Conservation (phyloP, 495 filamentous ascomycete species). For the Lasiosphaeria miniovina region DNA sequence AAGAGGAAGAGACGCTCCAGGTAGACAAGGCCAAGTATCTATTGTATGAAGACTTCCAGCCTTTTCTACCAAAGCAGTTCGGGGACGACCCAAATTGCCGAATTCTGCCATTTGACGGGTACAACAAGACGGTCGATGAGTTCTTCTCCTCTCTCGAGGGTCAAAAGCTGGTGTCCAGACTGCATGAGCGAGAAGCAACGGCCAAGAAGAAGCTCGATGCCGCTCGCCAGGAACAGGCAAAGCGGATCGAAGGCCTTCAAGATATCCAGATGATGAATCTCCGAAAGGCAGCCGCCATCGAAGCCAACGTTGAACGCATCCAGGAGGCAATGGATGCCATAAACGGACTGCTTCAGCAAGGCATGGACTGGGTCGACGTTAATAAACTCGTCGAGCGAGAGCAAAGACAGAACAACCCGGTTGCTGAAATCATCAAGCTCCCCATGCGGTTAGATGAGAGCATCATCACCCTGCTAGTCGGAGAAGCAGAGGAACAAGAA, state of each 20-base stretch:
- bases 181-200: slow-evolving; percentile 74
- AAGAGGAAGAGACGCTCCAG: slow-evolving; percentile 33
- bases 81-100: slow-evolving; percentile 59
- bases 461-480: slow-evolving; percentile 75
- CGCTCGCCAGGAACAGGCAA: slow-evolving; percentile 75
- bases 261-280: slow-evolving; percentile 77
- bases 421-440: slow-evolving; percentile 81
- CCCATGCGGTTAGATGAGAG: slow-evolving; percentile 89
- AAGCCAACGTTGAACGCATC: slow-evolving; percentile 83
- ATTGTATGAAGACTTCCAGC: slow-evolving; percentile 93
- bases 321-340: slow-evolving; percentile 89
- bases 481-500: slow-evolving; percentile 63
- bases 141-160: slow-evolving; percentile 96
- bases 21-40: slow-evolving; percentile 46
- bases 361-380: slow-evolving; percentile 96
- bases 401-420: slow-evolving; percentile 72
- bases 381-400: slow-evolving; percentile 84
- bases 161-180: slow-evolving; percentile 79
- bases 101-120: slow-evolving; percentile 73
- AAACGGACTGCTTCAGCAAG: slow-evolving; percentile 82
- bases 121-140: slow-evolving; percentile 91
- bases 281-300: slow-evolving; percentile 83
- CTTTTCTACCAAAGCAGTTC: slow-evolving; percentile 84
- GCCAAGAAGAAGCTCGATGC: slow-evolving; percentile 81
- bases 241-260: slow-evolving; percentile 77